phyloP scores from a whole-genome alignment of 129 eudicot species.

The Ambrosia artemisiifolia region DNA sequence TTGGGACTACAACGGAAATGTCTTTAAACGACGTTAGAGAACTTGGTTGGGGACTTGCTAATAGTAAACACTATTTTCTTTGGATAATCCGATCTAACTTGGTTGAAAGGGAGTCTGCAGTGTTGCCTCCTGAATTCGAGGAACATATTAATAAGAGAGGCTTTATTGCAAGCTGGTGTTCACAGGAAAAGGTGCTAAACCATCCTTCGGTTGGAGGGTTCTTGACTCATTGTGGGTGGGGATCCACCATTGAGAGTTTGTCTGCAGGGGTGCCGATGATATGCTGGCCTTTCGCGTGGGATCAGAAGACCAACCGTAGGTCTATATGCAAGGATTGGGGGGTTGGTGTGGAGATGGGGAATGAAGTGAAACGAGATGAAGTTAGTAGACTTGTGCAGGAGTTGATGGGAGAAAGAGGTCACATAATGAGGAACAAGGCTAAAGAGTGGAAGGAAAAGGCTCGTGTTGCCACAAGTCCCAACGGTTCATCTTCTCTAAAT shows the following conservation, averaged over 20 bases:
- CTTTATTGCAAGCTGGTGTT: slow-evolving; percentile 21
- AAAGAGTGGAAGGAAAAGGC: slow-evolving; percentile 17
- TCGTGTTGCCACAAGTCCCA: not conserved
- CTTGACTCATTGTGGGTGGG: slow-evolving; percentile 22
- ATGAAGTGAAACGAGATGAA: not conserved
- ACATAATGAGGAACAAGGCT: not conserved
- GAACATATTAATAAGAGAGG: not conserved
- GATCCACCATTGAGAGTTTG: slow-evolving; percentile 16
- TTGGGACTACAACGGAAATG: not conserved
- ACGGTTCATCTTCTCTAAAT: slow-evolving; percentile 11
- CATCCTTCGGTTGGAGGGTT: slow-evolving; percentile 24
- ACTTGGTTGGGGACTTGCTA: slow-evolving; percentile 21
- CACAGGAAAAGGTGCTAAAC: slow-evolving; percentile 20
- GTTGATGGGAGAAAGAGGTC: slow-evolving; percentile 16
- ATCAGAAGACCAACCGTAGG: slow-evolving; percentile 7
- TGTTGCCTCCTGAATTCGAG: not conserved
- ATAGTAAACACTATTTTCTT: slow-evolving; percentile 15
- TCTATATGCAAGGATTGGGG: slow-evolving; percentile 11
- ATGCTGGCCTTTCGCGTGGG: slow-evolving; percentile 8
- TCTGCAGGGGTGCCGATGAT: slow-evolving; percentile 18
- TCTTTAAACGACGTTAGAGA: not conserved
- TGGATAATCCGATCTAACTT: slow-evolving; percentile 11
- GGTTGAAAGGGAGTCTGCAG: not conserved
- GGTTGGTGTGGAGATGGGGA: slow-evolving; percentile 14
- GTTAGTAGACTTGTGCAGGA: slow-evolving; percentile 4